Base-by-base conservation (phyloP, 2,329 filamentous ascomycete genomes). In the Rhinocladiella mackenziei region DNA sequence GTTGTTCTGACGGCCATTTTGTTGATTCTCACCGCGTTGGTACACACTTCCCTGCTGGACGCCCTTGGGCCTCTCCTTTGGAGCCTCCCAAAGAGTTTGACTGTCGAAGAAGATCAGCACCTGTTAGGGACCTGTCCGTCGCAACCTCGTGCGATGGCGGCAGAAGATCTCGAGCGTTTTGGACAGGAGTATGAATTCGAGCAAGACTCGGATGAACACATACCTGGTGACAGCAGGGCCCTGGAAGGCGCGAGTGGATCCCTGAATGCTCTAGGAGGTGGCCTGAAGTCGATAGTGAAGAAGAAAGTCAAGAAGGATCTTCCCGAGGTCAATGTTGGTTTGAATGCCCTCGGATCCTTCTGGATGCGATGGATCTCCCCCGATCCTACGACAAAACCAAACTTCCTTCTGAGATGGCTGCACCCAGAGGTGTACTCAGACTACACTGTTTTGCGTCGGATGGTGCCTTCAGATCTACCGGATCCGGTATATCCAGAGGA, bases 1-100 rank as follows among this genome's bases (percentile, higher is more conserved):
- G 66, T 89, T 45, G 68, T 88, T 13, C 67, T 92, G 34, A 89
- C 89, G 77, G 72, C 84, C n/a, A 61, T 83, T 13, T 84, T 89
- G 65, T 69, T 89, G 4, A 63, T 94, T 53, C 81, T 89, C 60
- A 91, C 84, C 0, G 67, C 78, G 1, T 72, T 94, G 9, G 85
- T 87, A 56, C 86, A 94, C 61, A 64, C 87, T 34, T 69, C 69
- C 5, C 62, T 72, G 28, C 69, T 71, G 41, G 64, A 70, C 37
- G 68, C 69, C 6, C 56, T 72, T 2, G 58, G 59, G 2, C 69
- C 69, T 2, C 56, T 72, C 2, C 63, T 70, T 44, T 77, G 81
- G 57, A 89, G 84, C 57, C 75, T 94, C 1, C 89, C 88, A 1
- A 82, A 84, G 60, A 53, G 39, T 29, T 29, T 53, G 39, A 48